phyloP scores from a whole-genome alignment of 805 yeast species.

The Wickerhamomyces alni region DNA sequence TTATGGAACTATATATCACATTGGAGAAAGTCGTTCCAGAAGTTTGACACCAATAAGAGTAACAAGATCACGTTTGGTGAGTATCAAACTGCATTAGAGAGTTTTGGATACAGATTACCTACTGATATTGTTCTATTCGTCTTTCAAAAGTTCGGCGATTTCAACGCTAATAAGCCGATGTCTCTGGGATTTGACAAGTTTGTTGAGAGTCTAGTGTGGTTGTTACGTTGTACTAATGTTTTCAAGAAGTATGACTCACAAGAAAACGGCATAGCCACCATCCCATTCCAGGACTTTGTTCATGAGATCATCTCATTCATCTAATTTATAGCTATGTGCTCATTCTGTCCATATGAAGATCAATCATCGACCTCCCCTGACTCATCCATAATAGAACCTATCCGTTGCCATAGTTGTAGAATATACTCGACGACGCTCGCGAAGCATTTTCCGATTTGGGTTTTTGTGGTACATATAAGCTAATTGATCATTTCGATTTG shows the following conservation, averaged over 20 bases:
- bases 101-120: conserved; percentile 60
- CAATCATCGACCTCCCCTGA: no score
- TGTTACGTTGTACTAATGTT: conserved; percentile 69
- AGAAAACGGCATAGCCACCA: conserved; percentile 65
- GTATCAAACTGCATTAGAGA: conserved; percentile 52
- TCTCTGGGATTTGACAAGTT: conserved; percentile 71
- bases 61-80: conserved; percentile 63
- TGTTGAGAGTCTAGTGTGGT: conserved; percentile 73
- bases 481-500: no score
- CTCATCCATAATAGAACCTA: no score
- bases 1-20: conserved; percentile 64
- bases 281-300: conserved; percentile 60
- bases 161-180: conserved; percentile 24
- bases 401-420: neutral
- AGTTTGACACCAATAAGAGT: conserved; percentile 52
- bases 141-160: conserved; percentile 48
- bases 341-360: no score
- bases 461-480: neutral
- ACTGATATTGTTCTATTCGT: conserved; percentile 51
- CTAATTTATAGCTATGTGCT: conserved; percentile 14
- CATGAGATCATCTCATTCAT: conserved; percentile 41
- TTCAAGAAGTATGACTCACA: conserved; percentile 74
- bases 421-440: neutral
- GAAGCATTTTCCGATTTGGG: neutral
- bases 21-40: conserved; percentile 58